These are phyloP conservation scores for Lachancea lanzarotensis DNA, from an alignment of 805 yeast genomes.

Conservation along the genomic window DNA sequence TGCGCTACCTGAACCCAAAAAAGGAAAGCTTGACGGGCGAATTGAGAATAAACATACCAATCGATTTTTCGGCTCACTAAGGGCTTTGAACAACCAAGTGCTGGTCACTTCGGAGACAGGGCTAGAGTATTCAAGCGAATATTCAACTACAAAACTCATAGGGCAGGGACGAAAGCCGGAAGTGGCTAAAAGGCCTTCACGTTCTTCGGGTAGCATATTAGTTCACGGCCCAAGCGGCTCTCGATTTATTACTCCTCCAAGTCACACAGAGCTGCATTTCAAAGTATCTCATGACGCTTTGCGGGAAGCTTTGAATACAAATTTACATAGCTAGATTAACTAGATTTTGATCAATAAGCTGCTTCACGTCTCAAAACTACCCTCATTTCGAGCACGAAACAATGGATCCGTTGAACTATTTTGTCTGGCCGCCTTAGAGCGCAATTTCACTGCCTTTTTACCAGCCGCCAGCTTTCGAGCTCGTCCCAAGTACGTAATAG, in stretches of 20 bases:
- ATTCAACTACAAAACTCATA: constrained; percentile 1
- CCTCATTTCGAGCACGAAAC: constrained; percentile 16
- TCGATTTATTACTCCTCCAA: constrained; percentile 8
- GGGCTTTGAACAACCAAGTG: constrained; percentile 3
- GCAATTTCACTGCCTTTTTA: constrained; percentile 8
- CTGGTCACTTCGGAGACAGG: constrained; percentile 11
- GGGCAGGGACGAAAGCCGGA: background rate
- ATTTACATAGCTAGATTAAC: constrained; percentile 14
- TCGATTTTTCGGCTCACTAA: constrained; percentile 1
- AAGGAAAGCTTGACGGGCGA: constrained; percentile 2
- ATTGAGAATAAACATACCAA: background rate
- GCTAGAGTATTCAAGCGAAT: background rate
- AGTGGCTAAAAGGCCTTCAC: constrained; percentile 1
- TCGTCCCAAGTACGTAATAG: constrained; percentile 49
- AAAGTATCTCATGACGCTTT: constrained; percentile 22
- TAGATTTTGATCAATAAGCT: background rate
- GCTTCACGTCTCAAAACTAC: constrained; percentile 16
- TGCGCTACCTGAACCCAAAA: background rate
- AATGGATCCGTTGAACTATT: background rate
- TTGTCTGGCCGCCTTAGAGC: background rate
- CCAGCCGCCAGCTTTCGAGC: constrained; percentile 30
- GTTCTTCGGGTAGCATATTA: constrained; percentile 1
- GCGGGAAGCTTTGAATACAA: constrained; percentile 28
- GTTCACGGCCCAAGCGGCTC: constrained; percentile 11
- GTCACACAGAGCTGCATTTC: constrained; percentile 16